Base-by-base conservation (phyloP, 2,329 filamentous ascomycete species). In the Fusarium heterosporum region DNA sequence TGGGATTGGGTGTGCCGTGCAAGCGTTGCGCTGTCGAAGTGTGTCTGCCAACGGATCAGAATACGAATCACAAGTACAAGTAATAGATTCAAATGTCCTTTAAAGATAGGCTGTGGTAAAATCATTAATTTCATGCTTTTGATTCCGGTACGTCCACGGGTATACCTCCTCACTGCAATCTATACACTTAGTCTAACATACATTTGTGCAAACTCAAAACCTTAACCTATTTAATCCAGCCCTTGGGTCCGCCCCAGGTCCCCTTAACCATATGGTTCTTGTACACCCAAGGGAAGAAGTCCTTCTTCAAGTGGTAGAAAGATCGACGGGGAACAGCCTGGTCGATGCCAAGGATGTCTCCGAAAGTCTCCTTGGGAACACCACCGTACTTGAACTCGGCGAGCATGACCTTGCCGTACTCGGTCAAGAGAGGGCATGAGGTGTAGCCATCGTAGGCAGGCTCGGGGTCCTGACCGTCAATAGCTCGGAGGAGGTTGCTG, bases 281-380 rank as follows among this genome's bases (percentile, higher is more conserved):
- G 75, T 89, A 89, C 4, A 90, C 87, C 87, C 87, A 89, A 0
- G 87, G 87, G 76, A 90, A 90, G 70, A 90, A 90, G 71, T 89
- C 83, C 77, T 87, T 89, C 80, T 90, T 90, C 42, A 90, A 68
- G 68, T 89, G 79, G 66, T 87, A 90, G 71, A 90, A 90, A 0
- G 83, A 78, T 5, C 83, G 81, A 5, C 86, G 81, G 3, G 87
- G 87, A 11, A 76, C 76, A 0, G 74, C 81, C 74, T 90, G 87
- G 68, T 89, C 86, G 8, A 89, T 79, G 1, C 86, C 87, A 14
- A 89, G 75, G 72, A 75, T 77, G 4, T 79, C 75, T 6, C 77
- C 80, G 64, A 90, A 90, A 1, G 87, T 89, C 79, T 90, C 87
- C 73, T 89, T 88, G 8, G 87, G 86, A 65, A 80, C 81, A 10